These are phyloP conservation scores for Podaxis mareebaensis DNA, from an alignment of 768 basidiomycete species.

Conservation along the genomic window DNA sequence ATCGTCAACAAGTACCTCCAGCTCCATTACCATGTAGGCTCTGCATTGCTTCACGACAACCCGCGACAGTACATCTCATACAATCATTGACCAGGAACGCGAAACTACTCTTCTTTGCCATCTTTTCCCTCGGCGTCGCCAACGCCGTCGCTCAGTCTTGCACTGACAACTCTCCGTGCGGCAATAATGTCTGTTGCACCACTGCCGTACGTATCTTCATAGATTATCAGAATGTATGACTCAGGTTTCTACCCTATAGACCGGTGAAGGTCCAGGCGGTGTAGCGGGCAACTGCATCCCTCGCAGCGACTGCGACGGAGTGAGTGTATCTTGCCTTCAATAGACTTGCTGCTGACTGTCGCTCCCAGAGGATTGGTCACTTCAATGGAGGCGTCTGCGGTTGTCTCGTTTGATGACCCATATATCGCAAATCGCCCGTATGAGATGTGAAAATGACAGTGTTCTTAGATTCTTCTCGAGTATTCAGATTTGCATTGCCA, in stretches of 20 bases:
- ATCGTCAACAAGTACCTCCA: neutral
- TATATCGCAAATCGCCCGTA: neutral
- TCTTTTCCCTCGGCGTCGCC: neutral
- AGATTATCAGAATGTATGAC: neutral
- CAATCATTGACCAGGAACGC: neutral
- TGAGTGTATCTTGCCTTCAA: neutral
- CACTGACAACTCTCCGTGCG: neutral
- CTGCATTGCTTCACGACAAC: neutral
- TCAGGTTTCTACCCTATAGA: neutral
- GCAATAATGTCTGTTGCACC: neutral
- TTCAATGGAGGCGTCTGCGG: slow-evolving; percentile 1
- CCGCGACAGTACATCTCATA: neutral
- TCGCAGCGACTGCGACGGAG: slow-evolving; percentile 2
- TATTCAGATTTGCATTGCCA: neutral
- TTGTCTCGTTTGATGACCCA: neutral
- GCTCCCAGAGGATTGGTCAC: neutral
- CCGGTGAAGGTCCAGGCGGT: neutral
- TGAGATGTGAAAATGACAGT: neutral
- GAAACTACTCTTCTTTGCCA: neutral
- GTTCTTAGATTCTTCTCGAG: neutral
- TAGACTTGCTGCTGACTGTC: neutral
- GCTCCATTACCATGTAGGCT: neutral
- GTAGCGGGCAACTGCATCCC: neutral
- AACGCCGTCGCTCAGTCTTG: slow-evolving; percentile 4
- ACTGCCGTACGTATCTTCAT: neutral